Evolutionary conservation across 495 filamentous ascomycete species (phyloP).

Genomic region (Xylaria venustula): DNA sequence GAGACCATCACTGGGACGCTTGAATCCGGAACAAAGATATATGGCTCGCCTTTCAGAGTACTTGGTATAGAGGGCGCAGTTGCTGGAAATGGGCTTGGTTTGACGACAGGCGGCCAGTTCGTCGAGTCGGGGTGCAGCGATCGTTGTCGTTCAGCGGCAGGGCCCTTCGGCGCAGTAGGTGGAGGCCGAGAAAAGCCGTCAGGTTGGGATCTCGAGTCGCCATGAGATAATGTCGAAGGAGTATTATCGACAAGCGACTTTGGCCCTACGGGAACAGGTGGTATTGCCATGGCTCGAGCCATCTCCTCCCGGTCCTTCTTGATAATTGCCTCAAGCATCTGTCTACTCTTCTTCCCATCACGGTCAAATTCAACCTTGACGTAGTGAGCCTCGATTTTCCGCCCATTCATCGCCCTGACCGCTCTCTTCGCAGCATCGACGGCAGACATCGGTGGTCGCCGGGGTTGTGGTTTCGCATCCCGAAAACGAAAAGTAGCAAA

Average conservation of each 20-base stretch:
- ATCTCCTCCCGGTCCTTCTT: slow-evolving; percentile 60
- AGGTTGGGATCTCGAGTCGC: slow-evolving; percentile 8
- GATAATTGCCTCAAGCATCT: slow-evolving; percentile 67
- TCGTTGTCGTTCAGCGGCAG: slow-evolving; percentile 62
- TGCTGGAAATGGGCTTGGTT: slow-evolving; percentile 52
- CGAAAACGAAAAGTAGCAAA: slow-evolving; percentile 88
- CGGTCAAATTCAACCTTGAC: slow-evolving; percentile 85
- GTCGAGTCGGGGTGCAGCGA: slow-evolving; percentile 20
- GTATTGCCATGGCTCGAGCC: slow-evolving; percentile 33
- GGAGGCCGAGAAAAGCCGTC: slow-evolving; percentile 61
- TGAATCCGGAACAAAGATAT: slow-evolving; percentile 84
- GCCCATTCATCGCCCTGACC: slow-evolving; percentile 63
- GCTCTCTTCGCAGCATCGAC: slow-evolving; percentile 76
- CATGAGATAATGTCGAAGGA: not conserved
- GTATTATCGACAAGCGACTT: slow-evolving; percentile 6
- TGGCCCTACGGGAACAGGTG: slow-evolving; percentile 41
- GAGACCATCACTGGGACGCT: slow-evolving; percentile 84
- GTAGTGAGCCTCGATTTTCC: slow-evolving; percentile 67
- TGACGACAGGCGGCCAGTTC: slow-evolving; percentile 30
- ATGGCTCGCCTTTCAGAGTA: slow-evolving; percentile 76
- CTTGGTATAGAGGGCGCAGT: slow-evolving; percentile 56
- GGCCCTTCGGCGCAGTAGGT: slow-evolving; percentile 81
- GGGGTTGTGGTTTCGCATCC: slow-evolving; percentile 56
- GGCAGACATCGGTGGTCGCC: slow-evolving; percentile 58
- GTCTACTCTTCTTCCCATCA: slow-evolving; percentile 75